A percentile compares a stretch with the other conserved stretches of the same genome.
Evolutionary conservation across 371 early-diverging fungal genomes (phyloP).

Genomic region (Nematocida minor): DNA sequence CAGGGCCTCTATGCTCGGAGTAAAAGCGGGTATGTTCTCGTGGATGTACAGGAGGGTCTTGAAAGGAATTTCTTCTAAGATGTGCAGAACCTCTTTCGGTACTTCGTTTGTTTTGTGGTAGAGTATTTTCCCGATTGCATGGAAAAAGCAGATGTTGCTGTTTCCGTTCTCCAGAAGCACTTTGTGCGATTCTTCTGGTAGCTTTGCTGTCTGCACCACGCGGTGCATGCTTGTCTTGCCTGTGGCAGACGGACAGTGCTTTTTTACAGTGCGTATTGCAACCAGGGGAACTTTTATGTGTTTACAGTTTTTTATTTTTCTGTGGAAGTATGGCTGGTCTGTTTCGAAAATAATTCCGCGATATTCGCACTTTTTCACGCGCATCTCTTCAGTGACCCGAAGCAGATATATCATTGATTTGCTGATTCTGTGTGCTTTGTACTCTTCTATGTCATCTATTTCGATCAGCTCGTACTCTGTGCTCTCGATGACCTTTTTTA

Average conservation of each 20-base stretch:
- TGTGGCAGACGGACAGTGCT: not conserved
- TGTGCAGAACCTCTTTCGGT: not conserved
- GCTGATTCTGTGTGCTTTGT: conserved; percentile 8
- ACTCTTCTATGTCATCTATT: conserved; percentile 29
- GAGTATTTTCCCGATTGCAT: conserved; percentile 30
- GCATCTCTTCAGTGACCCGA: not conserved
- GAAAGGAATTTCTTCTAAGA: not conserved
- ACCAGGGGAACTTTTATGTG: conserved; percentile 5
- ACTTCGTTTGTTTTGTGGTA: conserved; percentile 19
- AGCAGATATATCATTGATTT: conserved; percentile 20
- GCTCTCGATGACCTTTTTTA: not conserved
- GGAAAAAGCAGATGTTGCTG: not conserved
- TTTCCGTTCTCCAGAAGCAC: not conserved
- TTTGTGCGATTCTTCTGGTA: not conserved
- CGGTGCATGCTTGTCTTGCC: not conserved
- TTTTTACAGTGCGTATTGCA: not conserved
- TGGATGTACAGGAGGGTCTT: conserved; percentile 32
- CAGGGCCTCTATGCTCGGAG: not conserved
- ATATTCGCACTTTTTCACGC: not conserved
- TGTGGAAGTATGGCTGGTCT: conserved; percentile 14
- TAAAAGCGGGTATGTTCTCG: conserved; percentile 9
- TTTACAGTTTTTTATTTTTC: not conserved
- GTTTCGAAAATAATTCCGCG: conserved; percentile 39
- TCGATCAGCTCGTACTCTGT: not conserved
- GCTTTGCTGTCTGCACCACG: not conserved